phyloP scores from a whole-genome alignment of 2,329 filamentous ascomycete genomes.

The Colletotrichum melonis region DNA sequence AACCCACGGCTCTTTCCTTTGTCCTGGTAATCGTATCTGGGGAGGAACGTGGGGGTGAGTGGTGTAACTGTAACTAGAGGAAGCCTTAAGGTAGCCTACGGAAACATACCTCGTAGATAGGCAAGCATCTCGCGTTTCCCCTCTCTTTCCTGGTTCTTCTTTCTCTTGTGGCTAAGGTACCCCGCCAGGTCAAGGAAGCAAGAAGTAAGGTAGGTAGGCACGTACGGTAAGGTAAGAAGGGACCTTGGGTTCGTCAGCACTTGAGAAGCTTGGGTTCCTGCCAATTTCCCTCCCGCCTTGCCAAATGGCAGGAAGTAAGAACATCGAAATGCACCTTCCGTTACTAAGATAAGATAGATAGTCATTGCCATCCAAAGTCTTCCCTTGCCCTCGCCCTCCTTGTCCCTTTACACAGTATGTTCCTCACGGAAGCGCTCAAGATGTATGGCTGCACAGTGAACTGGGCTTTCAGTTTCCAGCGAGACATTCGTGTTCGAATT shows the following conservation, averaged over 20 bases:
- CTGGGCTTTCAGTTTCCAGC: neutral
- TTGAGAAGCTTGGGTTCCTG: neutral
- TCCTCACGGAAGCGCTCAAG: no score
- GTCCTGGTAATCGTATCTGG: neutral
- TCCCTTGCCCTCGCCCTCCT: neutral
- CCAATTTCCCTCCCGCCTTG: neutral
- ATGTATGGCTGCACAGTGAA: neutral
- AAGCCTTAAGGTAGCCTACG: no score
- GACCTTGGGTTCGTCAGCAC: neutral
- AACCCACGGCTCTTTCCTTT: neutral
- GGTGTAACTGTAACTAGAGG: no score
- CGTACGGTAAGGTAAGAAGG: no score
- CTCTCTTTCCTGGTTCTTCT: slow-evolving; percentile 2
- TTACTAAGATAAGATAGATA: no score
- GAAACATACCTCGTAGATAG: no score
- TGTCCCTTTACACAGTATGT: no score
- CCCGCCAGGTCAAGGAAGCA: slow-evolving; percentile 17
- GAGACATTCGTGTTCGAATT: neutral
- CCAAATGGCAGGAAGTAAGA: neutral
- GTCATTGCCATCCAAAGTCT: neutral
- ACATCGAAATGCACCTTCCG: neutral
- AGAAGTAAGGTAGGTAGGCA: no score
- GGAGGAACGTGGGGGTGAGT: neutral
- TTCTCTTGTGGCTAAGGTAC: slow-evolving; percentile 9
- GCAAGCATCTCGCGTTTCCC: neutral